Evolutionary conservation across 768 basidiomycete species (phyloP).

Genomic region (Porpolomopsis calyptriformis): DNA sequence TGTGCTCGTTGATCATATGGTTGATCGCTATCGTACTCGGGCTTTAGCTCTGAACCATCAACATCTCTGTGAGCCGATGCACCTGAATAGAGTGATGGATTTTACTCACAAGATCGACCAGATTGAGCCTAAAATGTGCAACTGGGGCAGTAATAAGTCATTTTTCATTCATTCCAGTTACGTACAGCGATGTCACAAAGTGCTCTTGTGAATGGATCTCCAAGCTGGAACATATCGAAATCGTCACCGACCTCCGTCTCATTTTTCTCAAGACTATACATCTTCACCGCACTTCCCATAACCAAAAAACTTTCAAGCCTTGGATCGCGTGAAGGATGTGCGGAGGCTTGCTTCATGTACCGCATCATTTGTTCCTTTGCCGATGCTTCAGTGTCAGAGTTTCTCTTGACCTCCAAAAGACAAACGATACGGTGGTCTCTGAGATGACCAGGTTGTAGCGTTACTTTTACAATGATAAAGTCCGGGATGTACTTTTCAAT

Average conservation of each 20-base stretch:
- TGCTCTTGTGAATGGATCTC: background rate
- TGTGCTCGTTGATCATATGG: no score
- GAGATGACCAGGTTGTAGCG: background rate
- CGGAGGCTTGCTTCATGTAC: conserved; percentile 1
- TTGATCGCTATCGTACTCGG: no score
- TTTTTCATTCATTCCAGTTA: background rate
- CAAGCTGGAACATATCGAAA: background rate
- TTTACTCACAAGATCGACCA: no score
- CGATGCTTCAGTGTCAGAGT: background rate
- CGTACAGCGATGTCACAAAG: background rate
- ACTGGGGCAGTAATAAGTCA: no score
- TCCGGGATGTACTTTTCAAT: conserved; percentile 3
- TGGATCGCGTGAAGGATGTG: background rate
- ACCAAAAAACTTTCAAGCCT: background rate
- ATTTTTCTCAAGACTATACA: conserved; percentile 1
- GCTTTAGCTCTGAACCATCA: no score
- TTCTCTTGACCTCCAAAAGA: conserved; percentile 2
- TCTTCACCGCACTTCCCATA: background rate
- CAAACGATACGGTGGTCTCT: conserved; percentile 3
- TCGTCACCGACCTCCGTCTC: no score
- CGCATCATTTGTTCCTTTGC: background rate
- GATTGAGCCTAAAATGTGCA: no score
- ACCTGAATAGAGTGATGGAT: no score
- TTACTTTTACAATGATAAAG: conserved; percentile 3
- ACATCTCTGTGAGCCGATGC: no score